Percentiles rank a stretch among this genome's conserved stretches.
phyloP scores from a whole-genome alignment of 306 rosid genomes.

The Ammopiptanthus mongolicus region DNA sequence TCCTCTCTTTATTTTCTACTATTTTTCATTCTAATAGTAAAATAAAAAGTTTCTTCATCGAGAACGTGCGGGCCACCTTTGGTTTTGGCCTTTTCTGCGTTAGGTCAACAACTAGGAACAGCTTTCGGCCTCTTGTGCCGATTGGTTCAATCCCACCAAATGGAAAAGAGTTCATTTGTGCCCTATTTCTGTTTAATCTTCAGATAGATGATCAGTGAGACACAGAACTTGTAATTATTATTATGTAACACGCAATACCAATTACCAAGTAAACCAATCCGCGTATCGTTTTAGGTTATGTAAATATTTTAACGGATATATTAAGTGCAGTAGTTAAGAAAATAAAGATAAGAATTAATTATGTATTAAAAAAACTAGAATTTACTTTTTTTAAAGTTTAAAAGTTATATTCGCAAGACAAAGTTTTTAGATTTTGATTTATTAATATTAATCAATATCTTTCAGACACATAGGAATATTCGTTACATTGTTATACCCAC shows the following conservation, averaged over 20 bases:
- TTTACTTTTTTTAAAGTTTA: too few species aligned
- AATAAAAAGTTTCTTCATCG: not conserved
- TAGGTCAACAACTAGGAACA: constrained; percentile 79
- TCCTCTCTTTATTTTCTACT: not conserved
- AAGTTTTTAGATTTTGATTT: too few species aligned
- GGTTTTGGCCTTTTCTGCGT: constrained; percentile 51
- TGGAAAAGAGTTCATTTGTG: not conserved
- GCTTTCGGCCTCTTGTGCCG: constrained; percentile 51
- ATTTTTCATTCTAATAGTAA: not conserved
- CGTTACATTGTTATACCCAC: too few species aligned
- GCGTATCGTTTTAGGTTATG: constrained; percentile 13
- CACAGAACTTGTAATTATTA: not conserved
- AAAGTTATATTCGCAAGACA: too few species aligned
- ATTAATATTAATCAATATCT: too few species aligned
- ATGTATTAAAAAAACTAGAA: too few species aligned
- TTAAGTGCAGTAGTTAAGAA: too few species aligned
- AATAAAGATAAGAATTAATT: too few species aligned
- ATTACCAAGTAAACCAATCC: not conserved
- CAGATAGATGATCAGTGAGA: not conserved
- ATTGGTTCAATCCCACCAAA: constrained; percentile 45
- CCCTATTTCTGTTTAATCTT: not conserved
- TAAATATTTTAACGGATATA: too few species aligned
- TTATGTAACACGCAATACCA: not conserved
- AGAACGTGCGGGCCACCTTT: constrained; percentile 49
- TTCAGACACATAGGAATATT: too few species aligned